Base-by-base conservation (phyloP, 2,329 filamentous ascomycete species). In the Dothidotthia symphoricarpi region DNA sequence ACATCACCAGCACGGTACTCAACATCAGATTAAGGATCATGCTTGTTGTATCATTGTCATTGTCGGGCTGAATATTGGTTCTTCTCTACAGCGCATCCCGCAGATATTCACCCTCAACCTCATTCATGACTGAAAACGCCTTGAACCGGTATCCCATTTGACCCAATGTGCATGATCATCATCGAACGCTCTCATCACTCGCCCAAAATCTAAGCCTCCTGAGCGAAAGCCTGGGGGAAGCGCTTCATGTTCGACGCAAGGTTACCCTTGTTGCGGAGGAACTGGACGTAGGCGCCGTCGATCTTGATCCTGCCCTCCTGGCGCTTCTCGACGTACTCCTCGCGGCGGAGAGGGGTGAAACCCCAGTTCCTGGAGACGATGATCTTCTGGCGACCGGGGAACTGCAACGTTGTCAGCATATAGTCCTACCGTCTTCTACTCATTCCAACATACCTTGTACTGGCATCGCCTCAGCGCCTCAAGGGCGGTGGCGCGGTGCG, bases 311-410 rank as follows among this genome's bases (percentile, higher is more conserved):
- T 85, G 71, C 93, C 93, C 67, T 85, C 86, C 70, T 88, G 81
- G 83, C 95, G 94, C 80, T 91, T 87, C 75, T 89, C 82, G 70
- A 95, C 79, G 80, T 97, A 98, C 75, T 98, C 93, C 64, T 97
- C 93, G 66, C 93, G 90, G 69, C 88, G 86, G 67, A 98, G 88
- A 70, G 90, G 90, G 52, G 93, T 98, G 87, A 98, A 98, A 64
- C 93, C 93, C 93, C 93, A 98, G 85, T 98, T 98, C 89, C 97
- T 98, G 81, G 87, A 94, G 78, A 97, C 85, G 69, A 98, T 96
- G 80, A 98, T 97, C 89, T 98, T 98, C 83, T 98, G 93, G 78
- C 93, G 91, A 75, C 93, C 93, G 61, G 93, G 93, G 88, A 98
- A 98, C 60, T 65, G 16, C n/a, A 14, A 3, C 7, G 12, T 28